Base-by-base conservation (phyloP, 148 eudicot genomes). In the Amaranthus cruentus region DNA sequence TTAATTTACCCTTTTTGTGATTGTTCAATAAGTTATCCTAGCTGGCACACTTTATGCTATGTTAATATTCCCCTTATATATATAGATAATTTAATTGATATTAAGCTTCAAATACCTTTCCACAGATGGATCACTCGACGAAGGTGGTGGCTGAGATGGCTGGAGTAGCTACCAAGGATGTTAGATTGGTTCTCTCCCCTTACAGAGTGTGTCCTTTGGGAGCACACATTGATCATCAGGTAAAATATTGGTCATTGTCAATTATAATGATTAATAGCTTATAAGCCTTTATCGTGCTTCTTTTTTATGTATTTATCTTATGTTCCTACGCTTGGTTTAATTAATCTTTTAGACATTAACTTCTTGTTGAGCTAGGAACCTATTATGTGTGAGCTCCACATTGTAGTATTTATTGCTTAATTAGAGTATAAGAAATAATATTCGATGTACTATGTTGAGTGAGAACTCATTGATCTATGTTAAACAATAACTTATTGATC, bases 191-290 rank as follows among this genome's bases (percentile, higher is more conserved):
- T 72, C 88, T 87, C 44, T 91, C 99, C 47, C 99, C 99, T 28
- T 95, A 91, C 74, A 90, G 99, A 78, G 92, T 95, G 76, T 95
- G 99, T 90, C 99, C 99, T 53, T 72, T 95, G 49, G 99, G 99
- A 76, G 99, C 99, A 71, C 99, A 95, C 78, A 88, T 95, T 82
- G 99, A 95, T 80, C 99, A 95, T 85, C 99, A 95, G 96, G 99
- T 90, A 42, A 61, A 72, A 71, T 57, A 7, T 59, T 68, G 18
- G 58, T 60, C 48, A 7, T 53, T 58, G 71, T 71, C 42, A n/a
- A 56, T 58, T 43, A 44, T 68, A 42, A 15, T 44, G 4, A 44
- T 66, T 11, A 28, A 50, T 49, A 6, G 57, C 12, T 61, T 61
- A 7, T 70, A 64, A 51, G 10, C 38, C 61, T 60, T 4, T 53